Conservation (phyloP, 2,329 filamentous ascomycete genomes). For the Colletotrichum musae region DNA sequence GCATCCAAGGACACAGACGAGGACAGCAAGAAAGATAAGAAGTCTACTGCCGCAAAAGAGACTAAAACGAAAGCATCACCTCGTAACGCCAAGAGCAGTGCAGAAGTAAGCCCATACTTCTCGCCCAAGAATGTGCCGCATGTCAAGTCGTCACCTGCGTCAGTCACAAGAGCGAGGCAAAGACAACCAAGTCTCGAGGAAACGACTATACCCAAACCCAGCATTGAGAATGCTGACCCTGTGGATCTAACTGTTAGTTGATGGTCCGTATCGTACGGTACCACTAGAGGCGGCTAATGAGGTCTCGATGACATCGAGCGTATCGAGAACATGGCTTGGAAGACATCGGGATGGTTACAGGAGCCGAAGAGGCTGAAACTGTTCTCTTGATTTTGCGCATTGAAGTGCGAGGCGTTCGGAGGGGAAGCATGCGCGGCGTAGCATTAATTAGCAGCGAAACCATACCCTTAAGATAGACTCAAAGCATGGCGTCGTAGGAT, state of each 20-base stretch:
- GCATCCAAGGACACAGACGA: neutral
- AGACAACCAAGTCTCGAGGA: slow-evolving; percentile 10
- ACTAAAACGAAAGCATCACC: neutral
- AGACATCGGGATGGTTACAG: neutral
- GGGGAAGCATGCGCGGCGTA: slow-evolving; percentile 2
- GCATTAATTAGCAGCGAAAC: slow-evolving; percentile 9
- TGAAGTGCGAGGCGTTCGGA: slow-evolving; percentile 18
- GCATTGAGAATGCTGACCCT: slow-evolving; percentile 24
- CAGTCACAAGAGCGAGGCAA: neutral
- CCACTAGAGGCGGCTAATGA: neutral
- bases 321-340: neutral
- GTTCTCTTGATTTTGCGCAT: slow-evolving; percentile 3
- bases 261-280: slow-evolving; percentile 4
- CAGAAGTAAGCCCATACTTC: slow-evolving; percentile 24
- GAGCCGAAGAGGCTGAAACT: neutral
- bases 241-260: slow-evolving; percentile 33
- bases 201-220: neutral
- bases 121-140: neutral
- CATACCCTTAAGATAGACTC: slow-evolving; percentile 24
- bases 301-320: neutral
- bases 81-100: neutral
- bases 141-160: neutral
- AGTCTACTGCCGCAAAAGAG: neutral
- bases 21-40: neutral
- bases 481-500: slow-evolving; percentile 13